A percentile compares a stretch with the other conserved stretches of the same genome.
Conservation (phyloP, 208 protist genomes). For the Angomonas ambiguus region DNA sequence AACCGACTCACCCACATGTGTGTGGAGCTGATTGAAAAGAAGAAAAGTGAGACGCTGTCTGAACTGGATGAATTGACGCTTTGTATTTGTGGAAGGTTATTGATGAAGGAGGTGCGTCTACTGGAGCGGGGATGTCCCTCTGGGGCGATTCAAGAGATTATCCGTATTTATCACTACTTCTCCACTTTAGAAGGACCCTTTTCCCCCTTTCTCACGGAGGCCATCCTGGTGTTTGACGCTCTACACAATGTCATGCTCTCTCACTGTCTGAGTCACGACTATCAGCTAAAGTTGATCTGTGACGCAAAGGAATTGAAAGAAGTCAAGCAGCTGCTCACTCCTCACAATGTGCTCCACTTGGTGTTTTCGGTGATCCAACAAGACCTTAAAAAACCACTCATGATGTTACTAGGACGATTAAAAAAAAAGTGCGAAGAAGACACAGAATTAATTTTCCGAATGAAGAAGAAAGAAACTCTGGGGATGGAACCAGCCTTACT, state of each 20-base stretch:
- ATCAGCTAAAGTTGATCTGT: conserved; percentile 75
- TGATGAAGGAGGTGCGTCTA: conserved; percentile 48
- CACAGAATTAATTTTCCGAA: conserved; percentile 22
- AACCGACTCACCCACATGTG: conserved; percentile 12
- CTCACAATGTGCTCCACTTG: conserved; percentile 6
- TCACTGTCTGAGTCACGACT: conserved; percentile 75
- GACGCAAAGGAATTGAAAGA: conserved; percentile 63
- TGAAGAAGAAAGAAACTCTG: not conserved
- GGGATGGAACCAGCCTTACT: conserved; percentile 36
- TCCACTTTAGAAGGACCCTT: conserved; percentile 16
- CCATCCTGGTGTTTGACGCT: conserved; percentile 40
- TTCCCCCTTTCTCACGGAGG: conserved; percentile 27
- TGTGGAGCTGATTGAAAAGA: conserved; percentile 6
- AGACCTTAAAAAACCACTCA: conserved; percentile 47
- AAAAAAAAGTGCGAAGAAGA: conserved; percentile 46
- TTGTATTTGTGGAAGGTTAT: conserved; percentile 56
- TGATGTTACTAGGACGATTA: conserved; percentile 40
- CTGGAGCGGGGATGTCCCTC: conserved; percentile 64
- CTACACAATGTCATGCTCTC: conserved; percentile 70
- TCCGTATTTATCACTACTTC: conserved; percentile 46
- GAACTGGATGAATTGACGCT: conserved; percentile 41
- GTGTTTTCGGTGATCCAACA: conserved; percentile 17
- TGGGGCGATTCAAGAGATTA: conserved; percentile 40
- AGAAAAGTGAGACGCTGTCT: not conserved
- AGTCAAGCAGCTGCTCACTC: conserved; percentile 77